Evolutionary conservation across 495 filamentous ascomycete genomes (phyloP).

Genomic region (Talaromyces proteolyticus): DNA sequence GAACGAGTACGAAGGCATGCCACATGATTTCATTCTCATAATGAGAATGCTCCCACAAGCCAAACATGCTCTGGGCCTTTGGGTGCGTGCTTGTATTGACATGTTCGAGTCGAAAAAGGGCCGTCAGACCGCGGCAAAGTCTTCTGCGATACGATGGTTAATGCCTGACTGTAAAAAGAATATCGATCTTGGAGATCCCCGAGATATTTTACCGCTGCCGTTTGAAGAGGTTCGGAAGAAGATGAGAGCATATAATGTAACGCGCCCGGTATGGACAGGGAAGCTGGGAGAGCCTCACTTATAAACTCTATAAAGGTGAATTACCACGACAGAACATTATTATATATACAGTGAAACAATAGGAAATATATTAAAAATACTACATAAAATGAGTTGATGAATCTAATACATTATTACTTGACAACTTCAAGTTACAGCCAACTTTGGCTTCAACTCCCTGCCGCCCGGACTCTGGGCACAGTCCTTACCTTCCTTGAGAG

Average conservation of each 20-base stretch:
- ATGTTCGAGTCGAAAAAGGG: not conserved
- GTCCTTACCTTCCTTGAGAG: not conserved
- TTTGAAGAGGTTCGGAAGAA: slow-evolving; percentile 4
- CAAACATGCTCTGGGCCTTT: slow-evolving; percentile 1
- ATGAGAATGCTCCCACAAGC: slow-evolving; percentile 1
- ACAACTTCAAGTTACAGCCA: not conserved
- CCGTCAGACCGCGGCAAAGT: not conserved
- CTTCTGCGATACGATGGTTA: not conserved
- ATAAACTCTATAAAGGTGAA: not conserved
- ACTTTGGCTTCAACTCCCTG: not conserved
- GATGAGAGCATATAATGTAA: slow-evolving; percentile 3
- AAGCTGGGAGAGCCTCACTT: slow-evolving; percentile 4
- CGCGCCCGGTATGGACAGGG: slow-evolving; percentile 3
- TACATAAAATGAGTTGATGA: not conserved
- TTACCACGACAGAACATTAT: not conserved
- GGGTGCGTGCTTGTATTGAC: not conserved
- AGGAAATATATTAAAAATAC: not conserved
- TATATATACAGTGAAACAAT: not conserved
- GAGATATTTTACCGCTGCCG: not conserved
- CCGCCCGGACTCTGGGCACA: slow-evolving; percentile 1
- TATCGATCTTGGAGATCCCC: not conserved
- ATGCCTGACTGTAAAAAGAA: slow-evolving; percentile 1
- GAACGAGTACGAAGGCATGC: slow-evolving; percentile 64
- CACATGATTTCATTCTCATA: slow-evolving; percentile 52
- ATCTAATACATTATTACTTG: not conserved